Evolutionary conservation across 2,329 filamentous ascomycete species (phyloP), one percentile per base, ranked within the genome.

Genomic region (Orbilia oligospora): DNA sequence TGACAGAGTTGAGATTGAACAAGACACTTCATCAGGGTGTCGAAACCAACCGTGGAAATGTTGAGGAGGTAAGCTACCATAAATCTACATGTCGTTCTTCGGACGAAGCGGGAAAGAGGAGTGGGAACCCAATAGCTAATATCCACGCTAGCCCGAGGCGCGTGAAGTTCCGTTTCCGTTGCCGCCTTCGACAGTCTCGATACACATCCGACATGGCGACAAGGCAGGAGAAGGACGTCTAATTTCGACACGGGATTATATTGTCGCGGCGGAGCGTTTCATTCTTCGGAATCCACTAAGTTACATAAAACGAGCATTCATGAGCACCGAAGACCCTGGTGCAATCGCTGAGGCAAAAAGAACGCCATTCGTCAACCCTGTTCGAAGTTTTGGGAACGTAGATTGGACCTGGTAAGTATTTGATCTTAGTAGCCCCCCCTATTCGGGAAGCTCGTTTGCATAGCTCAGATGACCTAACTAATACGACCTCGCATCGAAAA

Each of bases 381-480:
- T 51, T 20, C 38, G 44, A 46, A 77, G 73, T 41, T 71, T 71
- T 33, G 66, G 58, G 16, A 77, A 71, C 30, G 44, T 71, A 18
- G 73, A 77, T 56, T 77, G 73, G 73, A 71, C 67, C n/a, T 77
- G 73, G 73, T 77, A 64, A 76, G 71, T 12, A 2, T 27, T 61
- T 14, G 14, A 44, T 71, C 16, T 24, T 4, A 12, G 8, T 27
- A 24, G 20, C n/a, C 9, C 22, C 12, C 8, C 27, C 18, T n/a
- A 14, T 77, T 44, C 12, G 9, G 48, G 58, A 20, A 65, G 48
- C 58, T 64, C 55, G 5, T 36, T 20, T 8, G 36, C 36, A 22
- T 2, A 0, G 33, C 10, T 27, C 27, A 16, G 46, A 27, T 24
- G 12, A 2, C 48, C 22, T 56, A 48, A 36, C 69, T 66, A 56